These are phyloP conservation scores for Sporopachydermia quercuum DNA, from an alignment of 805 yeast species.

Conservation along the genomic window DNA sequence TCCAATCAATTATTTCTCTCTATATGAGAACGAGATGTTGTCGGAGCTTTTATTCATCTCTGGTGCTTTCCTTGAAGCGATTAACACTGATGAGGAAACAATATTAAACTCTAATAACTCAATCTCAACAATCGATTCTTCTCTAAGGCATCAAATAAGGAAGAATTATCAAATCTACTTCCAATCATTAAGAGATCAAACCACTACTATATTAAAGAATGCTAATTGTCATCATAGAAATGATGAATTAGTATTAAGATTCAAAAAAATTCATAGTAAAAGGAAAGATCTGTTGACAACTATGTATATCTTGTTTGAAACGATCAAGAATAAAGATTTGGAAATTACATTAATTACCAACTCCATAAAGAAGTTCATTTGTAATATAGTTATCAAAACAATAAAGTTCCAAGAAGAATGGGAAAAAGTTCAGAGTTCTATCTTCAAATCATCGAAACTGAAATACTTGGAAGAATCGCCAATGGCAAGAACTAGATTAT, in stretches of 20 bases:
- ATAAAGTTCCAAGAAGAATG: not conserved
- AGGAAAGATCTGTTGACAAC: not conserved
- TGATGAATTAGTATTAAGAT: not conserved
- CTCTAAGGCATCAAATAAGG: not conserved
- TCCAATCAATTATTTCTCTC: constrained; percentile 57
- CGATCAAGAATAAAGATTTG: not conserved
- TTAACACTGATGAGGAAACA: not conserved
- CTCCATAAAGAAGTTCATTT: not conserved
- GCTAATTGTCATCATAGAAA: not conserved
- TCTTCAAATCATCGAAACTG: not conserved
- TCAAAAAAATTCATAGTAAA: not conserved
- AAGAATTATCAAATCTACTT: not conserved
- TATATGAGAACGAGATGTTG: not conserved
- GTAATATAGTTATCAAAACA: not conserved
- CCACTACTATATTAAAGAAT: not conserved
- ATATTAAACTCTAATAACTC: not conserved
- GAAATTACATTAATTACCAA: not conserved
- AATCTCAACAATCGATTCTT: not conserved
- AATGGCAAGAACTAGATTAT: not conserved
- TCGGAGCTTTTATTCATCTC: not conserved
- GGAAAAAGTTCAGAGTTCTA: not conserved
- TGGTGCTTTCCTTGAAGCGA: not conserved
- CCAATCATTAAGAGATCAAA: not conserved
- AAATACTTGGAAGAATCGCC: not conserved
- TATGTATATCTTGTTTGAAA: not conserved